Evolutionary conservation across 176 grass and related monocot genomes (phyloP).

Genomic region (Olyra latifolia): DNA sequence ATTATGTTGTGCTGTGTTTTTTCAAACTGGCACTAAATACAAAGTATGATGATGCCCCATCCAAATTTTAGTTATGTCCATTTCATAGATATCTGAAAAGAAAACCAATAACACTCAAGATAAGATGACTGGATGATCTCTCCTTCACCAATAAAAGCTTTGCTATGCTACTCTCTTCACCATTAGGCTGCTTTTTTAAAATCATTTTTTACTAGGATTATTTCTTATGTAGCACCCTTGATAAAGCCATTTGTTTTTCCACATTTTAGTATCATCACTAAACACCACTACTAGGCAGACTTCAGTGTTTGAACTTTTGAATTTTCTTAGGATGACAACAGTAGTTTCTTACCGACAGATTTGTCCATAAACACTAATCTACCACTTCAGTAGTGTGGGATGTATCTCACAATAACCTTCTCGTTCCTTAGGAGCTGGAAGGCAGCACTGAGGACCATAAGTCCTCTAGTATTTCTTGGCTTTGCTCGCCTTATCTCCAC

Average conservation of each 20-base stretch:
- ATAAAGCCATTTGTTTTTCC: neutral
- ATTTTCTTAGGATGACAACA: neutral
- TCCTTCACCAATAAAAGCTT: neutral
- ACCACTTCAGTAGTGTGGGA: neutral
- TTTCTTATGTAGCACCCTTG: neutral
- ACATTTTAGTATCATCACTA: slow-evolving; percentile 20
- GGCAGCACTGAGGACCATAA: slow-evolving; percentile 54
- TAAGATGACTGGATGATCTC: neutral
- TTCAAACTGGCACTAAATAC: neutral
- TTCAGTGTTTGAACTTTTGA: slow-evolving; percentile 10
- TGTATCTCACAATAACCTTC: slow-evolving; percentile 36
- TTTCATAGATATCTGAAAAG: neutral
- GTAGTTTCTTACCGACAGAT: slow-evolving; percentile 6
- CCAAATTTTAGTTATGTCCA: slow-evolving; percentile 3
- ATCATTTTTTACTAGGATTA: neutral
- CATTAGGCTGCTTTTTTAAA: slow-evolving; percentile 3
- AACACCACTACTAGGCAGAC: neutral
- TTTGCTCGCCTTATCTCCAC: slow-evolving; percentile 93
- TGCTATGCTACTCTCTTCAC: neutral
- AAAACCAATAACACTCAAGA: neutral
- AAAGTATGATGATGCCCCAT: neutral
- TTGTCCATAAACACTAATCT: slow-evolving; percentile 4
- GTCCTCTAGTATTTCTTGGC: slow-evolving; percentile 82
- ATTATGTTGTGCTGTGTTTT: neutral
- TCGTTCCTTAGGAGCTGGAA: slow-evolving; percentile 65